Percentiles rank a stretch among this genome's conserved stretches.
Conservation (phyloP, 805 yeast species). For the Saccharomycopsis guyanensis region DNA sequence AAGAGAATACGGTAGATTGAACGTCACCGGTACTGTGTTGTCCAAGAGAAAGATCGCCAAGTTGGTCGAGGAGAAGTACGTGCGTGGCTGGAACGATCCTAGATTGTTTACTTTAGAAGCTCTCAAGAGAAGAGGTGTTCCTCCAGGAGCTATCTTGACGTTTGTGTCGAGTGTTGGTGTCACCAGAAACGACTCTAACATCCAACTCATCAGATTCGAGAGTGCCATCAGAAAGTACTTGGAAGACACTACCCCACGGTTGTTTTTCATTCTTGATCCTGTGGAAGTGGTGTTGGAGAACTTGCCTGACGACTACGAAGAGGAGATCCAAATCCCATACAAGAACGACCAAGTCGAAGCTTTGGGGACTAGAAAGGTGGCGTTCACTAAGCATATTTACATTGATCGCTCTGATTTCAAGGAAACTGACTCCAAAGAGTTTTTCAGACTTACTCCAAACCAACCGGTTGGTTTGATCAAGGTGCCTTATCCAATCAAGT, state of each 20-base stretch:
- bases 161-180: slow-evolving; percentile 95
- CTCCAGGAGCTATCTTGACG: slow-evolving; percentile 94
- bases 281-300: slow-evolving; percentile 77
- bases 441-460: slow-evolving; percentile 87
- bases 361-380: slow-evolving; percentile 58
- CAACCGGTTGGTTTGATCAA: slow-evolving; percentile 93
- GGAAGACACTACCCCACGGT: slow-evolving; percentile 87
- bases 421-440: slow-evolving; percentile 53
- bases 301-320: slow-evolving; percentile 65
- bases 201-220: slow-evolving; percentile 86
- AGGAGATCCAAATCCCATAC: slow-evolving; percentile 70
- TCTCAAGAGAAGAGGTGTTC: slow-evolving; percentile 93
- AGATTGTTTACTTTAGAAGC: slow-evolving; percentile 92
- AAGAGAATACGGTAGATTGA: slow-evolving; percentile 95
- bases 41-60: slow-evolving; percentile 95
- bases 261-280: slow-evolving; percentile 90
- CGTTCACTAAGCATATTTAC: slow-evolving; percentile 69
- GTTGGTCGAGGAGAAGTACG: slow-evolving; percentile 71
- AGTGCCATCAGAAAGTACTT: slow-evolving; percentile 78
- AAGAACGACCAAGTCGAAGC: slow-evolving; percentile 66
- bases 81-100: slow-evolving; percentile 98
- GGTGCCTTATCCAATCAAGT: slow-evolving; percentile 78
- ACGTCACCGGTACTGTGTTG: slow-evolving; percentile 87
- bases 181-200: slow-evolving; percentile 86
- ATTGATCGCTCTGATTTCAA: slow-evolving; percentile 88